Evolutionary conservation across 768 basidiomycete genomes (phyloP), one percentile per base, ranked within the genome.

Genomic region (Suillus lakei): DNA sequence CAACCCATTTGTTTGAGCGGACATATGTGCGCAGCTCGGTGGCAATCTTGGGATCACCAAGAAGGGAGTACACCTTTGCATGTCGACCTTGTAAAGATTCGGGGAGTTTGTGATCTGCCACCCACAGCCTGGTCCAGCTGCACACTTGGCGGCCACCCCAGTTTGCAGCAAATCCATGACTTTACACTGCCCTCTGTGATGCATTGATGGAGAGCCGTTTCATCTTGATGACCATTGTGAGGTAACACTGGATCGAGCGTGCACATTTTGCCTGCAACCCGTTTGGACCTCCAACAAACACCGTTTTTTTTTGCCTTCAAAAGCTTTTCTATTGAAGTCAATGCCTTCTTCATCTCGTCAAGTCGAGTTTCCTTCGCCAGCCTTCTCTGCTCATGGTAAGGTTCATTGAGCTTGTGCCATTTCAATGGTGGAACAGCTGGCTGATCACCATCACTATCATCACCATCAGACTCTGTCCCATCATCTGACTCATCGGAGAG

Each of bases 161-260:
- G 23, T 70, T 70, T 26, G n/a, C 65, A 12, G 75, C 62, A 72
- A 79, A 79, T 2, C 77, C 76, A 23, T 76, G 70, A 34, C 63
- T 67, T 63, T 79, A 73, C 6, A 44, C 43, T 13, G 43, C 60
- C 44, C 44, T 48, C 32, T 70, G 62, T 23, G 77, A 77, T 30
- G 77, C 74, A 60, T 67, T 64, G 12, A 50, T 73, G n/a, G 39
- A 30, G 12, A 28, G 63, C 21, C 64, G 54, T 13, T 65, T 44
- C 60, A 76, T 77, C 9, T 73, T 67, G 13, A 79, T 66, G 9
- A 80, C 71, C 71, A 80, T 71, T 7, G 65, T 61, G 28, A 79
- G 56, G 60, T 71, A 69, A 46, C 67, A 72, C 60, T 76, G 72
- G 13, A 79, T 76, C 10, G 74, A 70, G 5, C 68, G 51, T 3